Evolutionary conservation across 2,329 filamentous ascomycete genomes (phyloP), one percentile per base, ranked within the genome.

Genomic region (Apiospora malaysiana): DNA sequence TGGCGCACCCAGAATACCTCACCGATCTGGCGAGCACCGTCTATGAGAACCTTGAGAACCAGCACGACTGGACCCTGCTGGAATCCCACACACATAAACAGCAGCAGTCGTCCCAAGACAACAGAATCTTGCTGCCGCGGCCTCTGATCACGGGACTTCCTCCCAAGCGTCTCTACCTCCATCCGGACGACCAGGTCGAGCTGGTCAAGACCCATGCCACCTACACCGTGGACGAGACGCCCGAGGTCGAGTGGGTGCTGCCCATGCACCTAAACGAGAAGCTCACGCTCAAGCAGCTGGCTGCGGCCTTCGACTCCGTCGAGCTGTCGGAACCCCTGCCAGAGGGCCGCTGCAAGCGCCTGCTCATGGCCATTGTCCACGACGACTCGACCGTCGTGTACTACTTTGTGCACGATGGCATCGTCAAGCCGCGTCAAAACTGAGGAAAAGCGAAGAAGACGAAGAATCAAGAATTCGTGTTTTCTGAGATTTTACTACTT

Each of bases 351-450:
- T 83, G 84, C 66, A 95, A 95, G 84, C 86, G 93, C 72, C 80
- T 95, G 14, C 78, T 95, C n/a, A 83, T 96, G 68, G 93, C 92
- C 21, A 92, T 91, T 2, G 83, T 94, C 66, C 91, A 94, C 78
- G 90, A 92, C 76, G 93, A 96, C 81, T 95, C 93, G 74, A 95
- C 93, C 0, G 87, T 96, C 23, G 92, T 94, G 51, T 96, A 95
- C 82, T 96, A 96, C 78, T 87, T 95, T 73, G 89, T 95, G 79
- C 93, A 95, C 77, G 93, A 95, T 80, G 93, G 93, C n/a, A 90
- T 95, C 74, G 92, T 95, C 69, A 96, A 95, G 84, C 93, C 93
- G 32, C 86, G 93, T 71, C 93, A 95, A 80, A 96, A 96, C 79
- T 95, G 83, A 87, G 6, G 32, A 6, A 32, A 32, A 6, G 32